Percentiles rank a stretch among this genome's conserved stretches.
These are phyloP conservation scores for Globisporangium apiculatum DNA, from an alignment of 352 stramenopile genomes.

Conservation along the genomic window DNA sequence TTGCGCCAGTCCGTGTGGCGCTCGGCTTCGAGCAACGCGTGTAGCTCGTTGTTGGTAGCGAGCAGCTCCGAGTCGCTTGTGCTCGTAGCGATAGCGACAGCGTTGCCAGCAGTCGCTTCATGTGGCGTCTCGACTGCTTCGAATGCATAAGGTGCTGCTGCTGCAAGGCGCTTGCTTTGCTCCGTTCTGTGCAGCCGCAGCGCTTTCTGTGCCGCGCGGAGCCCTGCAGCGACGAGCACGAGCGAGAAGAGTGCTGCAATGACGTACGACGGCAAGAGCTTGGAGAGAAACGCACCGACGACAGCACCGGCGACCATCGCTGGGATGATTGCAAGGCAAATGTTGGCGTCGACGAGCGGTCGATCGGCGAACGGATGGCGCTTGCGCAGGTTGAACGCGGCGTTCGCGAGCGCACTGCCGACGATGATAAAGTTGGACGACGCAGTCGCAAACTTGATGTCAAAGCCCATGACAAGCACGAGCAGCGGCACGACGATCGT, in stretches of 20 bases:
- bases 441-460: slow-evolving; percentile 58
- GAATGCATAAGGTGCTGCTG: slow-evolving; percentile 1
- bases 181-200: slow-evolving; percentile 32
- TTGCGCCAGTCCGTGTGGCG: slow-evolving; percentile 29
- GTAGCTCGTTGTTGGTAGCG: slow-evolving; percentile 7
- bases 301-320: slow-evolving; percentile 49
- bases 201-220: slow-evolving; percentile 23
- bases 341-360: slow-evolving; percentile 48
- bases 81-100: neutral
- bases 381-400: slow-evolving; percentile 55
- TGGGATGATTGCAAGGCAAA: slow-evolving; percentile 54
- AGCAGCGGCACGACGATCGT: slow-evolving; percentile 52
- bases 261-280: slow-evolving; percentile 51
- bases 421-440: slow-evolving; percentile 60
- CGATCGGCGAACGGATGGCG: slow-evolving; percentile 42
- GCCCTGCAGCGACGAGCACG: slow-evolving; percentile 26
- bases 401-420: slow-evolving; percentile 49
- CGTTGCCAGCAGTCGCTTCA: neutral
- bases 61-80: slow-evolving; percentile 6
- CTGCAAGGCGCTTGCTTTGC: slow-evolving; percentile 7
- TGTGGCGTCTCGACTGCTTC: slow-evolving; percentile 6
- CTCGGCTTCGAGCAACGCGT: slow-evolving; percentile 19
- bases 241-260: slow-evolving; percentile 47
- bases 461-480: slow-evolving; percentile 55
- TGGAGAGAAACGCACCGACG: slow-evolving; percentile 46